Evolutionary conservation across 495 filamentous ascomycete genomes (phyloP), one percentile per base, ranked within the genome.

Genomic region (Paragyromitra xinjiangensis): DNA sequence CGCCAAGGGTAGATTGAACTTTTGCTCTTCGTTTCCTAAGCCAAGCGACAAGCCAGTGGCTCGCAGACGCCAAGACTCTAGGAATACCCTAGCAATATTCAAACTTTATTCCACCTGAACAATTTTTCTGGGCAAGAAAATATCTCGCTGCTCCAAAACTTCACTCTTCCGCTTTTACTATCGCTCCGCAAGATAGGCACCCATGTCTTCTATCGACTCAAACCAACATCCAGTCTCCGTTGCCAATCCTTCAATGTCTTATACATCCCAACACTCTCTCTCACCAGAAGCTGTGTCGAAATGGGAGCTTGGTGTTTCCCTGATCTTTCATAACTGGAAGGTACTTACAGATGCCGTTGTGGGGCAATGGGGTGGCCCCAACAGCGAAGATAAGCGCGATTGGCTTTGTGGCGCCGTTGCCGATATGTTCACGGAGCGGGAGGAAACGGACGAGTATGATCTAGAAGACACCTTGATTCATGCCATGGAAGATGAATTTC

Each of bases 401-500:
- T 98, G 95, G 95, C 92, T 99, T 80, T 94, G 92, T 63, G 94
- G 94, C 81, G 90, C 91, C 16, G 88, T 98, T 79, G 92, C 92
- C 71, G 94, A 97, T 8, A 90, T 97, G 81, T 88, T 98, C 64
- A 82, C 84, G 0, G 87, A 89, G 34, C 83, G 90, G 9, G 89
- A 93, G 29, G 92, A 94, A 71, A 93, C 91, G 39, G 92, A 97
- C 78, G 86, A 87, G n/a, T 89, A 91, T 56, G 93, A 97, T 78
- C 83, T 98, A 44, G 95, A 98, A 84, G 87, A 89, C 55, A 89
- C 93, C 12, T 85, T 98, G 65, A 84, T 96, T 37, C 92, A 97
- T 78, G 91, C 94, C 24, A 94, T 99, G 92, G 89, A 91, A 75
- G 96, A 98, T 84, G 95, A 99, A 84, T 99, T 98, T 82, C 93